Evolutionary conservation across 306 rosid genomes (phyloP).

Genomic region (Trifolium pratense): DNA sequence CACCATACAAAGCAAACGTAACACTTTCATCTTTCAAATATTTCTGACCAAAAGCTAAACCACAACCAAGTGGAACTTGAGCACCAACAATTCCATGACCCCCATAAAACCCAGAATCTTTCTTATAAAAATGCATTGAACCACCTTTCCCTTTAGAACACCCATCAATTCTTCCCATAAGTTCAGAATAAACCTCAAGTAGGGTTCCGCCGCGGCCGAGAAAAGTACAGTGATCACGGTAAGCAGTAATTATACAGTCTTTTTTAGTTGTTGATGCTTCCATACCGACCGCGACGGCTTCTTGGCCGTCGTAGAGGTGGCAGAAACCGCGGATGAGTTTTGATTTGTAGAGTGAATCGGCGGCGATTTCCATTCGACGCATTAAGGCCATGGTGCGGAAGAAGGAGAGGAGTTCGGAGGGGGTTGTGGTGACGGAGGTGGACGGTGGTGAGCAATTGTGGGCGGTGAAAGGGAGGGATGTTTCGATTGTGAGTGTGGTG

Average conservation of each 20-base stretch:
- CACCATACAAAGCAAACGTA: constrained; percentile 80
- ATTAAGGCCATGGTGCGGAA: constrained; percentile 78
- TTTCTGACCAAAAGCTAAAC: constrained; percentile 86
- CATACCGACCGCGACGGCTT: constrained; percentile 89
- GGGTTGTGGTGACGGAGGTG: constrained; percentile 69
- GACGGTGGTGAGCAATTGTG: constrained; percentile 77
- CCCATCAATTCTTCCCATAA: constrained; percentile 80
- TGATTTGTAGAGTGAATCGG: constrained; percentile 95
- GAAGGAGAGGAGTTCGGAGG: constrained; percentile 66
- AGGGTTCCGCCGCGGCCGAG: constrained; percentile 81
- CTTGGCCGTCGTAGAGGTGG: constrained; percentile 95
- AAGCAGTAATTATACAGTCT: constrained; percentile 80
- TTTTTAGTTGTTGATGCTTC: constrained; percentile 73
- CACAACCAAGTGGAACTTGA: constrained; percentile 86
- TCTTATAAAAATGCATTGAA: constrained; percentile 91
- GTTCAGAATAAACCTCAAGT: constrained; percentile 63
- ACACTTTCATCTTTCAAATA: constrained; percentile 78
- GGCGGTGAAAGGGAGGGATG: constrained; percentile 77
- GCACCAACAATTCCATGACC: constrained; percentile 99
- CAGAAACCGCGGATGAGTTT: constrained; percentile 94
- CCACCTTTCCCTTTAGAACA: constrained; percentile 92
- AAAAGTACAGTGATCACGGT: constrained; percentile 87
- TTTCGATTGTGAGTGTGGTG: constrained; percentile 62
- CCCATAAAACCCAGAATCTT: constrained; percentile 74
- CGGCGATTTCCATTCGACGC: constrained; percentile 96